These are phyloP conservation scores for Pyronema domesticum DNA, from an alignment of 495 filamentous ascomycete genomes.

Conservation along the genomic window DNA sequence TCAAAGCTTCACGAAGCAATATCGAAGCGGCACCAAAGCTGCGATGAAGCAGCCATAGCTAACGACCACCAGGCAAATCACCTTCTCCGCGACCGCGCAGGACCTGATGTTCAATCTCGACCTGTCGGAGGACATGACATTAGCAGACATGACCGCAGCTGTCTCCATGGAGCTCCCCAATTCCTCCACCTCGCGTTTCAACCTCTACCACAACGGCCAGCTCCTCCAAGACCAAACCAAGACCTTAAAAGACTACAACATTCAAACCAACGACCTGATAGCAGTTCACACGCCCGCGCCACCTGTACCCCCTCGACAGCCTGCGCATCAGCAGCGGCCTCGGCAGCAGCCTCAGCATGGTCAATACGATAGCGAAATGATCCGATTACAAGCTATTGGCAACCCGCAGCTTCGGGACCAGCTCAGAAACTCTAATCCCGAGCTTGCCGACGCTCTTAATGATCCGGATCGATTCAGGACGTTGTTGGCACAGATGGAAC, in stretches of 20 bases:
- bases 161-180: conserved; percentile 40
- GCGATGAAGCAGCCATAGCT: too few relatives aligned
- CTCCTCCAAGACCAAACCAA: conserved; percentile 58
- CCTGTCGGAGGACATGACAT: conserved; percentile 64
- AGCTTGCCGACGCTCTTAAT: conserved; percentile 59
- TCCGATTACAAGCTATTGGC: conserved; percentile 63
- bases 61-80: conserved; percentile 47
- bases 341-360: conserved; percentile 25
- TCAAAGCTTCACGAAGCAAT: too few relatives aligned
- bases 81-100: conserved; percentile 50
- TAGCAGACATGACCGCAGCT: conserved; percentile 70
- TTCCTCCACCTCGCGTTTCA: conserved; percentile 39
- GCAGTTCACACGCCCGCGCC: conserved; percentile 48
- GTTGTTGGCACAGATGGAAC: conserved; percentile 43
- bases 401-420: conserved; percentile 54
- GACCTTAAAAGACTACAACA: conserved; percentile 63
- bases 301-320: conserved; percentile 26
- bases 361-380: conserved; percentile 55
- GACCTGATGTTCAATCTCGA: conserved; percentile 41
- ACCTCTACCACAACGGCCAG: conserved; percentile 78
- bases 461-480: conserved; percentile 58
- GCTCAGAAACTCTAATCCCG: conserved; percentile 49
- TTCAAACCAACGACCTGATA: conserved; percentile 84
- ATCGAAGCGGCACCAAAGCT: too few relatives aligned
- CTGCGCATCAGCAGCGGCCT: conserved; percentile 22